Conservation (phyloP, 371 early-diverging fungal genomes). For the Catenaria anguillulae region DNA sequence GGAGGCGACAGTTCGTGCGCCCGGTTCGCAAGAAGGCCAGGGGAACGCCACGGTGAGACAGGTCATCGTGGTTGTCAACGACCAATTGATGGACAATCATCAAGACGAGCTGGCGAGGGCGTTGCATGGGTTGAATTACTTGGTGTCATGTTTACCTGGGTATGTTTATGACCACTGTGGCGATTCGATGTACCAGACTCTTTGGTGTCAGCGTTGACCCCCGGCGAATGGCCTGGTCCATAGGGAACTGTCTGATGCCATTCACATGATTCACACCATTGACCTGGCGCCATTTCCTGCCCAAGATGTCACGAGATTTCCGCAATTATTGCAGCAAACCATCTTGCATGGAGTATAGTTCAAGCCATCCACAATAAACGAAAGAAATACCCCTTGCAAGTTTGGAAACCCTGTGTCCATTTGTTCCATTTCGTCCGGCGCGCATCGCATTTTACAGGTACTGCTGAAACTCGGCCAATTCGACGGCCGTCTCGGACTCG, state of each 20-base stretch:
- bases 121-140: constrained; percentile 36
- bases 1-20: too few species aligned
- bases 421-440: too few species aligned
- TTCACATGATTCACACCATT: neutral
- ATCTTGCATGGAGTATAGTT: too few species aligned
- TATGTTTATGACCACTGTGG: constrained; percentile 9
- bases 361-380: too few species aligned
- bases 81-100: constrained; percentile 66
- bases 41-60: constrained; percentile 39
- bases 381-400: too few species aligned
- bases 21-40: too few species aligned
- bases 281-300: neutral
- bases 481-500: neutral
- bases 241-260: neutral
- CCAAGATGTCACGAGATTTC: neutral
- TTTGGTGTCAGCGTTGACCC: too few species aligned
- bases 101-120: constrained; percentile 66
- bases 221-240: too few species aligned
- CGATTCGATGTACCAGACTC: neutral
- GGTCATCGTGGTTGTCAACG: constrained; percentile 61
- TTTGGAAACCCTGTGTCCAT: too few species aligned
- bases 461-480: neutral
- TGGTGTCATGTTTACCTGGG: constrained; percentile 31
- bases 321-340: too few species aligned
- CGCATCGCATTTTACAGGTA: too few species aligned